Conservation (phyloP, 192 early-diverging fungal species). For the Lunasporangiospora selenospora region DNA sequence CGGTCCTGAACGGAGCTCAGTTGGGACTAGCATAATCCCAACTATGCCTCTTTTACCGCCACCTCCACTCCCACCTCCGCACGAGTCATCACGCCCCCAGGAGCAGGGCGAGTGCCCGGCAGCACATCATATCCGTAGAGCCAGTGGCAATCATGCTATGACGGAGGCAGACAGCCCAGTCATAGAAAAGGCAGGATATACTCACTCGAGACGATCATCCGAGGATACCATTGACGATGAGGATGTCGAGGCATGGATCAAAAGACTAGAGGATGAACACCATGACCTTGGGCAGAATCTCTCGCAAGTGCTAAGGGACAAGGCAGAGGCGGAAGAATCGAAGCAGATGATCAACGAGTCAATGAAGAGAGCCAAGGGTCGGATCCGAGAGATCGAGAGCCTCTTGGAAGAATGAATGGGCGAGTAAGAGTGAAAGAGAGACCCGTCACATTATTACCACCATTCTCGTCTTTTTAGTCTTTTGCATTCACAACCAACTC, state of each 20-base stretch:
- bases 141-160: neutral
- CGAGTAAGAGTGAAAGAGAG: no score
- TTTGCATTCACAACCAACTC: no score
- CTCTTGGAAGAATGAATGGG: no score
- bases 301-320: slow-evolving; percentile 16
- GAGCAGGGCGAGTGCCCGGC: no score
- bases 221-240: neutral
- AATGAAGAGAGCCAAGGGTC: slow-evolving; percentile 12
- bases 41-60: neutral
- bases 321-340: slow-evolving; percentile 17
- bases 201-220: neutral
- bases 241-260: neutral
- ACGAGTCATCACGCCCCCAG: no score
- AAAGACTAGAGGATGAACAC: slow-evolving; percentile 7
- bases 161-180: neutral
- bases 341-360: slow-evolving; percentile 25
- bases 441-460: no score
- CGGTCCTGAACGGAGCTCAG: no score
- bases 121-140: no score
- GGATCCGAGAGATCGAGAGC: slow-evolving; percentile 27
- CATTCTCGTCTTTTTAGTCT: no score
- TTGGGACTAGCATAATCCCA: no score
- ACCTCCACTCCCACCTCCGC: neutral
- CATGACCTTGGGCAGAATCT: slow-evolving; percentile 2
- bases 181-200: neutral